These are phyloP conservation scores for Lignosus rhinocerotis DNA, from an alignment of 1,284 basidiomycete genomes.

Conservation along the genomic window DNA sequence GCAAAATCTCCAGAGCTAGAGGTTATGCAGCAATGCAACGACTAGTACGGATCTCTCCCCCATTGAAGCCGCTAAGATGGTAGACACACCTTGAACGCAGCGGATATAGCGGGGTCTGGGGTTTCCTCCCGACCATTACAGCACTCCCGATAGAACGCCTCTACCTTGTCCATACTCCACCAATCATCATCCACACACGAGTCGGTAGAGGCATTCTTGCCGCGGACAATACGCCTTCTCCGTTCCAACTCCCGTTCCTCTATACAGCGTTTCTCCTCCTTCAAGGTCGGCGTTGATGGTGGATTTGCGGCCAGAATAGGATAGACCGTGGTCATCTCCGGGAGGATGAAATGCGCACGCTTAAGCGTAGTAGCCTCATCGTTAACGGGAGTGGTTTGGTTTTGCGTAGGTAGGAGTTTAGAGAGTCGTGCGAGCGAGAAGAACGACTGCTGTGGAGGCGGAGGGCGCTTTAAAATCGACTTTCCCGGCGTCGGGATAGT, in stretches of 20 bases:
- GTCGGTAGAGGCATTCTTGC: slow-evolving; percentile 40
- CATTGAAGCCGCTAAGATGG: neutral
- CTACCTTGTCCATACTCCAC: slow-evolving; percentile 83
- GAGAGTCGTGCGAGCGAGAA: slow-evolving; percentile 66
- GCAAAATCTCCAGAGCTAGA: too few relatives aligned
- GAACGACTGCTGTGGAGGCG: slow-evolving; percentile 65
- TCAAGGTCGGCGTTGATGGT: slow-evolving; percentile 71
- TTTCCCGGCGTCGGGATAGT: slow-evolving; percentile 75
- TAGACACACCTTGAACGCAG: slow-evolving; percentile 67
- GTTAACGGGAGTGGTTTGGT: slow-evolving; percentile 29
- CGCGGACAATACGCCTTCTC: slow-evolving; percentile 60
- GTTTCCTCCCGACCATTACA: slow-evolving; percentile 75
- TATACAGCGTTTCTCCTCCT: slow-evolving; percentile 71
- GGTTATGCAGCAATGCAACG: too few relatives aligned
- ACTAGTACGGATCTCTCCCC: too few relatives aligned
- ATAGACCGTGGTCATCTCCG: slow-evolving; percentile 80
- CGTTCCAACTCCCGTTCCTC: slow-evolving; percentile 70
- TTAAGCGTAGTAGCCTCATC: slow-evolving; percentile 62
- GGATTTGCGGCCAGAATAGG: slow-evolving; percentile 82
- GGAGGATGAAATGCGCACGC: slow-evolving; percentile 83
- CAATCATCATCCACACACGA: slow-evolving; percentile 50
- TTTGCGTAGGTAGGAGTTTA: slow-evolving; percentile 58
- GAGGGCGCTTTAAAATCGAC: slow-evolving; percentile 77
- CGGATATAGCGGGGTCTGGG: slow-evolving; percentile 64
- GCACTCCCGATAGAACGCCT: slow-evolving; percentile 80